phyloP scores from a whole-genome alignment of 495 filamentous ascomycete species.

The Penicillium parvum region DNA sequence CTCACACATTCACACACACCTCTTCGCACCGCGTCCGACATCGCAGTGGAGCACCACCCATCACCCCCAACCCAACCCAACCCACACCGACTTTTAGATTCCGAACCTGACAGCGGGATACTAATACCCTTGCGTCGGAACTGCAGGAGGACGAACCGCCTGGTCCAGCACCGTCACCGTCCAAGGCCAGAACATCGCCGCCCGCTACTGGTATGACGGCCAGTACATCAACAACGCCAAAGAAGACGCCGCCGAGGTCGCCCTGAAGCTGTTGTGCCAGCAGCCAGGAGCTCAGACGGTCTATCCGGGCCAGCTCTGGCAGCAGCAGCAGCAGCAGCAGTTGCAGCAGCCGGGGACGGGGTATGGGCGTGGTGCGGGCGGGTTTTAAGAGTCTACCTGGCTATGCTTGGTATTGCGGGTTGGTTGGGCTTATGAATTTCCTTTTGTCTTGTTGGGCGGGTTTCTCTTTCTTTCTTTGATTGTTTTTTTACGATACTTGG shows the following conservation, averaged over 20 bases:
- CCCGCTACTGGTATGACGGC: conserved; percentile 90
- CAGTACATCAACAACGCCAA: conserved; percentile 80
- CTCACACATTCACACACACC: too few species aligned
- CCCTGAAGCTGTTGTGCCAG: conserved; percentile 44
- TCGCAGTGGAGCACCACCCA: conserved; percentile 24
- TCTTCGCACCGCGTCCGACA: conserved; percentile 24
- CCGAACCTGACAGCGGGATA: conserved; percentile 24
- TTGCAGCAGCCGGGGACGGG: conserved; percentile 13
- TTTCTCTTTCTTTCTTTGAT: conserved; percentile 20
- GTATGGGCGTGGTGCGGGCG: conserved; percentile 17
- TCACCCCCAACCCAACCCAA: not conserved
- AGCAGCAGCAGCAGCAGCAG: too few species aligned
- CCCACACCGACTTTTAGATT: conserved; percentile 41
- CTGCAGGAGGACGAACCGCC: conserved; percentile 78
- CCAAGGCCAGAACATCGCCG: conserved; percentile 49
- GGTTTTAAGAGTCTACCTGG: conserved; percentile 10
- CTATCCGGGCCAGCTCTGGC: conserved; percentile 27
- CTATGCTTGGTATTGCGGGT: not conserved
- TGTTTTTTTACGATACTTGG: conserved; percentile 11
- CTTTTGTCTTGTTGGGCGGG: conserved; percentile 27
- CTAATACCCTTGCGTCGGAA: conserved; percentile 19
- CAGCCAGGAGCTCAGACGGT: conserved; percentile 21
- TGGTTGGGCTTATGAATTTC: conserved; percentile 1
- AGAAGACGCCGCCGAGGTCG: conserved; percentile 83
- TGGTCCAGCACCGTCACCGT: conserved; percentile 76